Base-by-base conservation (phyloP, 352 stramenopile genomes). In the Phytopythium oedochilum region DNA sequence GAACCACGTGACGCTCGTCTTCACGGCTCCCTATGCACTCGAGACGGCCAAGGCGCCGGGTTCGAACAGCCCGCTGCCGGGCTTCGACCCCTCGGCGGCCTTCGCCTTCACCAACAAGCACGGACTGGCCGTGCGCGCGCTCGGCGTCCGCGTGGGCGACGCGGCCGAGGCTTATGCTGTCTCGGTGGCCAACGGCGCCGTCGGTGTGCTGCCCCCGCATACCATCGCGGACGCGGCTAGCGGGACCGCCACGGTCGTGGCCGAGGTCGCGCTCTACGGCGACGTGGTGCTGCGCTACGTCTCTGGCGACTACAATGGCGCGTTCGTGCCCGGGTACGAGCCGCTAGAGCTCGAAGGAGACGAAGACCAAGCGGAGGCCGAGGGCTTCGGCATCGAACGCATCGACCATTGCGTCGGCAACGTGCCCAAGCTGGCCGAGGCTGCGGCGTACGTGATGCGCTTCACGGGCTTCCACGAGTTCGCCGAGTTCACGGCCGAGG, bases 401-500 rank as follows among this genome's bases (percentile, higher is more conserved):
- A 67, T 96, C 25, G 89, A 97, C 60, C 89, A 97, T 69, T 86
- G 79, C 51, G 89, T 97, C 22, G 86, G 86, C 29, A 97, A 97
- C 75, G 88, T 97, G 34, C 89, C 84, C 17, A 91, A 92, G n/a
- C 63, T 96, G 55, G 67, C 91, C 23, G 88, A 96, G 40, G 77
- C 84, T 0, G 75, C 94, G 32, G 67, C 92, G 60, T 88, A 96
- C 75, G 69, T 96, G 45, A 90, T 79, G 59, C 51, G 53, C 48
- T 89, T 89, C 49, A 79, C 80, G 10, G 90, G 83, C 17, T 97
- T 96, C 71, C 90, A 97, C 68, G 74, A 96, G 60, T 98, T 98
- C 68, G 84, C 91, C 29, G 94, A 98, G 81, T 98, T 98, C 61
- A 96, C 87, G 34, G 71, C 92, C 17, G 88, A 97, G 52, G 92